phyloP scores from a whole-genome alignment of 768 basidiomycete genomes.

The Mycena capillaripes region DNA sequence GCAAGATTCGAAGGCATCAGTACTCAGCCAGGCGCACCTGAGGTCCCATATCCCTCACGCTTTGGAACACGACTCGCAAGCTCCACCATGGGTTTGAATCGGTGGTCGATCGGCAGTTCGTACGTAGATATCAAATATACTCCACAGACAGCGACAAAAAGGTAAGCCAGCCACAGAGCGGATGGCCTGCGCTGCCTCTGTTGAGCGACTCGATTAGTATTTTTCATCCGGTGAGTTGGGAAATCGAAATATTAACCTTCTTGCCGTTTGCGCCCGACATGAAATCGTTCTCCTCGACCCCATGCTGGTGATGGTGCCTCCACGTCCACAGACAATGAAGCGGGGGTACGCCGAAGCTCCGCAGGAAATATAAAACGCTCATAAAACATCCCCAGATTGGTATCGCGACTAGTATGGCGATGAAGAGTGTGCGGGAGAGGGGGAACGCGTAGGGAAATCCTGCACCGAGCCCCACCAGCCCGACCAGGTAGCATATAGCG shows the following conservation, averaged over 20 bases:
- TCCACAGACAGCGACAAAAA: neutral
- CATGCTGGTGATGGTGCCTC: neutral
- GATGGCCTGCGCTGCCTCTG: no score
- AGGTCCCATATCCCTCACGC: slow-evolving; percentile 3
- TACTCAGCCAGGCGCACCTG: slow-evolving; percentile 14
- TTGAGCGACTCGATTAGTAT: no score
- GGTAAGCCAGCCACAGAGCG: neutral
- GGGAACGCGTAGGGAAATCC: neutral
- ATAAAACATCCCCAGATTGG: neutral
- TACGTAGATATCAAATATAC: neutral
- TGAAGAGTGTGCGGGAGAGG: neutral
- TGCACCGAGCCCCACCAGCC: neutral
- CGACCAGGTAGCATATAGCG: neutral
- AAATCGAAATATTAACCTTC: neutral
- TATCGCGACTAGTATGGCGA: neutral
- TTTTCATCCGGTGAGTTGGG: no score
- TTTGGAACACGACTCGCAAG: neutral
- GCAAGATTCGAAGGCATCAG: neutral
- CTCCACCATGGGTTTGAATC: neutral
- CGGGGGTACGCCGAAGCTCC: neutral
- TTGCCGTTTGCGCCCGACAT: neutral
- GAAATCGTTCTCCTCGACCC: neutral
- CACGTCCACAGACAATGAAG: neutral
- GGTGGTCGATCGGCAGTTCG: slow-evolving; percentile 10
- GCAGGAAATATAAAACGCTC: neutral